Conservation (phyloP, 2,329 filamentous ascomycete species). For the Lecanicillium sp. region DNA sequence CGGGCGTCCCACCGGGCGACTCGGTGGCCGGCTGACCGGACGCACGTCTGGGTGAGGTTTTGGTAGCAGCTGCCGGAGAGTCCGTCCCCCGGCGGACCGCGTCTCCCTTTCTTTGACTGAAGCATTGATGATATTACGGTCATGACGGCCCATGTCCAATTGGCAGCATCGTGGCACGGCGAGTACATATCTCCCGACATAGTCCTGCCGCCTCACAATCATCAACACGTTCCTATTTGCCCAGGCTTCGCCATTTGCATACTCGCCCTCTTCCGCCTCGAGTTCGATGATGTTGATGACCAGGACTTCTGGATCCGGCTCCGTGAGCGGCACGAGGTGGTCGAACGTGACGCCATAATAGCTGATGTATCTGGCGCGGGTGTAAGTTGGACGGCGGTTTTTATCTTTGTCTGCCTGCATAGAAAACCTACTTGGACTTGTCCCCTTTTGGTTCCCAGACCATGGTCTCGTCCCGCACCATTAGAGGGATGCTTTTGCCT, state of each 20-base stretch:
- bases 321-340: slow-evolving; percentile 29
- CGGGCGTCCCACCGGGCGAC: too few species aligned
- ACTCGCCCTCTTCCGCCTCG: slow-evolving; percentile 25
- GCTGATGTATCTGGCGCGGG: slow-evolving; percentile 14
- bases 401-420: not conserved
- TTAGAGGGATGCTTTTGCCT: slow-evolving; percentile 9
- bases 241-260: too few species aligned
- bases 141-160: not conserved
- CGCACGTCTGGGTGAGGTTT: too few species aligned
- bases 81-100: too few species aligned
- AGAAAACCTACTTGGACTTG: not conserved
- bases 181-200: not conserved
- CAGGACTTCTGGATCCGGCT: slow-evolving; percentile 34
- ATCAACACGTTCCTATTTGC: too few species aligned
- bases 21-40: too few species aligned
- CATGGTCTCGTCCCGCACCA: slow-evolving; percentile 20
- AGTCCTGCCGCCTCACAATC: too few species aligned
- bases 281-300: slow-evolving; percentile 38
- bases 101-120: not conserved
- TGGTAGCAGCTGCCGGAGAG: too few species aligned
- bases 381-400: not conserved
- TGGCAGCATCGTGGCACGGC: not conserved
- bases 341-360: slow-evolving; percentile 38
- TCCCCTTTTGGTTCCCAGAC: slow-evolving; percentile 11
- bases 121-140: not conserved